These are phyloP conservation scores for Penicillium herquei DNA, from an alignment of 495 filamentous ascomycete species.

Conservation along the genomic window DNA sequence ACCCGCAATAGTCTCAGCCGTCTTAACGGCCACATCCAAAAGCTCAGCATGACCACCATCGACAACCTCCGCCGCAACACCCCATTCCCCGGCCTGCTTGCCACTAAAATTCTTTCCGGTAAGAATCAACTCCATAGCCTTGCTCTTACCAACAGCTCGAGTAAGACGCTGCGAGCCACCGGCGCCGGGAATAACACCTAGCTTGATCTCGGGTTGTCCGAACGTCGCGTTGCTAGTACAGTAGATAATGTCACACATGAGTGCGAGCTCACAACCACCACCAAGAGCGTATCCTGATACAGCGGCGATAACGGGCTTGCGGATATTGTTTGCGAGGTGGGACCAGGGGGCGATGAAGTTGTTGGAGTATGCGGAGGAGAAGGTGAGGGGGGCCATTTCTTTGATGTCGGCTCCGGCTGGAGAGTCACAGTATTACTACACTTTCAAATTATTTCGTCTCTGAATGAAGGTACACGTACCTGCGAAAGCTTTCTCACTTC, in stretches of 20 bases:
- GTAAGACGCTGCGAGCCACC: slow-evolving; percentile 91
- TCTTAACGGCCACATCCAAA: slow-evolving; percentile 72
- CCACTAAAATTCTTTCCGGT: slow-evolving; percentile 82
- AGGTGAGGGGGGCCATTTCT: slow-evolving; percentile 91
- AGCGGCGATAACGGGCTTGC: slow-evolving; percentile 90
- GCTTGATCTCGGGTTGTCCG: slow-evolving; percentile 94
- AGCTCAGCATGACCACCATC: slow-evolving; percentile 73
- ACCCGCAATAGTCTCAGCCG: slow-evolving; percentile 84
- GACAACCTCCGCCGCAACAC: slow-evolving; percentile 79
- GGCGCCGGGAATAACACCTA: slow-evolving; percentile 88
- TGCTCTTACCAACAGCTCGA: slow-evolving; percentile 79
- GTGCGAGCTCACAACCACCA: slow-evolving; percentile 94
- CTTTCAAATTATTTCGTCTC: too few species aligned
- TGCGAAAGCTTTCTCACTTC: slow-evolving; percentile 84
- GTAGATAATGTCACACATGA: slow-evolving; percentile 96
- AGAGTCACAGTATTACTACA: too few species aligned
- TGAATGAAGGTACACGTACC: too few species aligned
- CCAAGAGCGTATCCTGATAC: slow-evolving; percentile 93
- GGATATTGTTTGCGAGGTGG: slow-evolving; percentile 70
- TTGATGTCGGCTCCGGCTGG: slow-evolving; percentile 95
- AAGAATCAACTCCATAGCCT: slow-evolving; percentile 91
- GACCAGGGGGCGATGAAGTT: slow-evolving; percentile 97
- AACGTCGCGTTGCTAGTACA: slow-evolving; percentile 80
- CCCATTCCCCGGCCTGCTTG: slow-evolving; percentile 83
- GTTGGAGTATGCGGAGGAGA: slow-evolving; percentile 74